A percentile compares a stretch with the other conserved stretches of the same genome.
Conservation (phyloP, 805 yeast genomes). For the Debaryomyces castellii region DNA sequence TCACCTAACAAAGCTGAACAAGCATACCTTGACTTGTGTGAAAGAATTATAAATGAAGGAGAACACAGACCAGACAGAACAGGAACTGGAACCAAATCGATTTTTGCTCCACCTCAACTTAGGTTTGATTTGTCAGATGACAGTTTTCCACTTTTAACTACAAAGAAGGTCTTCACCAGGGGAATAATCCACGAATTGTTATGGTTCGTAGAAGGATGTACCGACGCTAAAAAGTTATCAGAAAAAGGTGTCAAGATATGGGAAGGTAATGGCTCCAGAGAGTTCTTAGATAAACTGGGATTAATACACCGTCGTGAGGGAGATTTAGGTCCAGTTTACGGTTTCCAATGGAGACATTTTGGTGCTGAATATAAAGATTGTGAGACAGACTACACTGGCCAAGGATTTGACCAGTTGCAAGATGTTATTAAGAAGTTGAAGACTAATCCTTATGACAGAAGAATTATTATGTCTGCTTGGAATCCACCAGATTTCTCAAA, state of each 20-base stretch:
- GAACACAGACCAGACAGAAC: constrained; percentile 94
- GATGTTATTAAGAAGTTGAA: constrained; percentile 77
- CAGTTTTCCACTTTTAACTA: constrained; percentile 83
- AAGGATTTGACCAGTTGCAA: constrained; percentile 88
- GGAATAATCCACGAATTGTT: constrained; percentile 87
- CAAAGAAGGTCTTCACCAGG: constrained; percentile 86
- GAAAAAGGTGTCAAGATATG: constrained; percentile 93
- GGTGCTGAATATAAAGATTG: constrained; percentile 91
- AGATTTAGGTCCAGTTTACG: constrained; percentile 97
- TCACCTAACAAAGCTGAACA: constrained; percentile 61
- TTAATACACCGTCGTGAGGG: constrained; percentile 81
- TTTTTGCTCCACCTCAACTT: constrained; percentile 95
- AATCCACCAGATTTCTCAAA: constrained; percentile 90
- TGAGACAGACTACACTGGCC: constrained; percentile 80
- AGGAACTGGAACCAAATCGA: constrained; percentile 90
- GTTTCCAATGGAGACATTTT: constrained; percentile 99
- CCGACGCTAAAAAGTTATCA: constrained; percentile 77
- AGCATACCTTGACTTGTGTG: constrained; percentile 82
- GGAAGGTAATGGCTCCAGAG: constrained; percentile 98
- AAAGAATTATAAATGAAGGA: constrained; percentile 74
- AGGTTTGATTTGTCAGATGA: constrained; percentile 75
- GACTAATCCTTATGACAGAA: constrained; percentile 88
- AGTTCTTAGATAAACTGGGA: constrained; percentile 82
- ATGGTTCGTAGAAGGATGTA: constrained; percentile 90
- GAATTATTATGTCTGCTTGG: constrained; percentile 97